Evolutionary conservation across 495 filamentous ascomycete genomes (phyloP).

Genomic region (Penicillium pancosmium): DNA sequence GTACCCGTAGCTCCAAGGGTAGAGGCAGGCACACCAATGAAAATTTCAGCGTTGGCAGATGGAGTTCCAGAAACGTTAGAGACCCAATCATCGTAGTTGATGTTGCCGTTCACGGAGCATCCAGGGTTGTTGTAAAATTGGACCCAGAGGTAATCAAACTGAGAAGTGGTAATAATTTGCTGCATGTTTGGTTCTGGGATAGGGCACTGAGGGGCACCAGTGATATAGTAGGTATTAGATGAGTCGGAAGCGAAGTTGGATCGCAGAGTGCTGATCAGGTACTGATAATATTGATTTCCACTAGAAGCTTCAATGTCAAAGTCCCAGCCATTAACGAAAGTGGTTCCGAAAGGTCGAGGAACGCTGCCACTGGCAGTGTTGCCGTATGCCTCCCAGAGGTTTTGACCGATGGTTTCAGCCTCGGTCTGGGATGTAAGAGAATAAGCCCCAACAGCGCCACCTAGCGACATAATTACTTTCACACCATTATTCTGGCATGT

Average conservation of each 20-base stretch:
- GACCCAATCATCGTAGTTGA: conserved; percentile 51
- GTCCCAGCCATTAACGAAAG: conserved; percentile 63
- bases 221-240: conserved; percentile 56
- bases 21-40: conserved; percentile 50
- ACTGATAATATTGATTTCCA: conserved; percentile 40
- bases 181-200: conserved; percentile 58
- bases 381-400: conserved; percentile 59
- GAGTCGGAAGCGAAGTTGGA: conserved; percentile 44
- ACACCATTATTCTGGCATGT: conserved; percentile 54
- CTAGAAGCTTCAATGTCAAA: conserved; percentile 46
- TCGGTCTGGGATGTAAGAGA: conserved; percentile 42
- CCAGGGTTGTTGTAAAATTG: conserved; percentile 51
- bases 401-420: conserved; percentile 49
- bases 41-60: conserved; percentile 47
- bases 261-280: conserved; percentile 51
- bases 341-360: conserved; percentile 54
- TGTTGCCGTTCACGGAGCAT: conserved; percentile 29
- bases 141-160: conserved; percentile 44
- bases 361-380: conserved; percentile 27
- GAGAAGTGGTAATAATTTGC: conserved; percentile 30
- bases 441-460: conserved; percentile 44
- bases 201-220: conserved; percentile 59
- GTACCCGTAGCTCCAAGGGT: conserved; percentile 43
- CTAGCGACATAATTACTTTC: conserved; percentile 54
- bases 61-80: conserved; percentile 39